These are phyloP conservation scores for Sporisorium graminicola DNA, from an alignment of 1,284 basidiomycete species.

Conservation along the genomic window DNA sequence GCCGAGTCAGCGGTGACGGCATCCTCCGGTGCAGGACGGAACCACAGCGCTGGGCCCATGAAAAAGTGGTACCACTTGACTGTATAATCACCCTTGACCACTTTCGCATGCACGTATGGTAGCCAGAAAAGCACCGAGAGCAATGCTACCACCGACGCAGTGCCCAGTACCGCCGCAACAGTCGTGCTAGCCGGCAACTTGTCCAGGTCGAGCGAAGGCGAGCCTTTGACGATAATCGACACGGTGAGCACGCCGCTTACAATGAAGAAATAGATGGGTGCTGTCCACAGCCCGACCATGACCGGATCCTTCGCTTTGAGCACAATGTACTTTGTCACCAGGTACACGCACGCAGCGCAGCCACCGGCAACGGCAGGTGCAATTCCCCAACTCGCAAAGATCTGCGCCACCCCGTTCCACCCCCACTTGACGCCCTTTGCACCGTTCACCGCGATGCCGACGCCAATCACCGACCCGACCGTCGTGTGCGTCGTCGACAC, in stretches of 20 bases:
- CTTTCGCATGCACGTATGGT: constrained; percentile 47
- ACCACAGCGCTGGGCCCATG: constrained; percentile 50
- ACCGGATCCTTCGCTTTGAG: constrained; percentile 39
- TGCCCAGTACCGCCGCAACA: constrained; percentile 37
- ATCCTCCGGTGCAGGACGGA: constrained; percentile 27
- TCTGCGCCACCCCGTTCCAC: constrained; percentile 49
- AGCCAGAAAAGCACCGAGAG: constrained; percentile 50
- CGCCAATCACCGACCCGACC: constrained; percentile 46
- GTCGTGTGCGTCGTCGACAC: constrained; percentile 57
- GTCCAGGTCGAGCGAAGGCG: constrained; percentile 48
- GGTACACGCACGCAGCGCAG: constrained; percentile 41
- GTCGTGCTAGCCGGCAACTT: constrained; percentile 32
- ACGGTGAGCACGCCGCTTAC: constrained; percentile 37
- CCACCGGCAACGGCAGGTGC: constrained; percentile 43
- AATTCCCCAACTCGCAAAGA: constrained; percentile 53
- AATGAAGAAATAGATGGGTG: constrained; percentile 49
- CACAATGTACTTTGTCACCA: constrained; percentile 49
- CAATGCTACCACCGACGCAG: constrained; percentile 25
- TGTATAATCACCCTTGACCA: constrained; percentile 47
- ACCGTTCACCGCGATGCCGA: constrained; percentile 46
- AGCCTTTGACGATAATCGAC: constrained; percentile 52
- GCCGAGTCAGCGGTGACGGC: constrained; percentile 39
- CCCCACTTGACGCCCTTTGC: constrained; percentile 44
- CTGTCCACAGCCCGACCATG: constrained; percentile 27
- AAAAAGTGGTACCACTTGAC: constrained; percentile 52